Conservation (phyloP, 1,284 basidiomycete species). For the Blastosporella zonata region DNA sequence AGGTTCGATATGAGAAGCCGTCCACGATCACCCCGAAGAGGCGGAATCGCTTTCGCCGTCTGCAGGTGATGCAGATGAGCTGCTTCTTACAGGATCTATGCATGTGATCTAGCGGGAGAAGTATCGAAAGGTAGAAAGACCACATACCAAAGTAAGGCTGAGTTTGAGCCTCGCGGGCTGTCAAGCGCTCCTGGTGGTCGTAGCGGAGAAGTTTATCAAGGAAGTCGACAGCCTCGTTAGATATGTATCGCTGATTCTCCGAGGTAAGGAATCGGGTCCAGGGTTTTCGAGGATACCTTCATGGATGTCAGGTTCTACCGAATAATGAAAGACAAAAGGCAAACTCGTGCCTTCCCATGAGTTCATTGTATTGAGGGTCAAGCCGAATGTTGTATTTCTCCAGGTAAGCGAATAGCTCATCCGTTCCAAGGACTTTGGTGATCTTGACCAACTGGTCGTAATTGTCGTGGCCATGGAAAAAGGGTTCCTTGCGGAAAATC, state of each 20-base stretch:
- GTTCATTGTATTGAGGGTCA: constrained; percentile 87
- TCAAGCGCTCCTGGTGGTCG: constrained; percentile 95
- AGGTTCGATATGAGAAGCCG: constrained; percentile 27
- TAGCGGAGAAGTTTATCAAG: constrained; percentile 95
- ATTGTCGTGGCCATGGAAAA: constrained; percentile 99
- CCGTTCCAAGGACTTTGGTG: constrained; percentile 95
- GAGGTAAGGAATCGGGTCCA: constrained; percentile 93
- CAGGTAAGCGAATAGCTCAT: constrained; percentile 87
- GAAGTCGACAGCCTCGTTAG: constrained; percentile 97
- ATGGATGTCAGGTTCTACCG: constrained; percentile 10
- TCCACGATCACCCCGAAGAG: constrained; percentile 46
- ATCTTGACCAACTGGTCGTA: constrained; percentile 99
- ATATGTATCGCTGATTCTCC: constrained; percentile 96
- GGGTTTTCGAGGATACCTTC: constrained; percentile 87
- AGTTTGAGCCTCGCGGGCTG: constrained; percentile 86
- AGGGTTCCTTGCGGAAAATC: constrained; percentile 99
- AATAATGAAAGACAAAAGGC: constrained; percentile 13
- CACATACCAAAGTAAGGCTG: constrained; percentile 85
- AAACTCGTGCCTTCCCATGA: constrained; percentile 67
- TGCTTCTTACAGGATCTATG: constrained; percentile 60
- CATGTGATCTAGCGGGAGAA: constrained; percentile 24
- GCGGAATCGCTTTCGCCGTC: constrained; percentile 77
- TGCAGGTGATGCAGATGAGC: constrained; percentile 44
- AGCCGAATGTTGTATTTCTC: constrained; percentile 95
- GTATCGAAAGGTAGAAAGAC: constrained; percentile 9